A percentile compares a stretch with the other conserved stretches of the same genome.
phyloP scores from a whole-genome alignment of 176 grass and related monocot species.

The Oryza coarctata region DNA sequence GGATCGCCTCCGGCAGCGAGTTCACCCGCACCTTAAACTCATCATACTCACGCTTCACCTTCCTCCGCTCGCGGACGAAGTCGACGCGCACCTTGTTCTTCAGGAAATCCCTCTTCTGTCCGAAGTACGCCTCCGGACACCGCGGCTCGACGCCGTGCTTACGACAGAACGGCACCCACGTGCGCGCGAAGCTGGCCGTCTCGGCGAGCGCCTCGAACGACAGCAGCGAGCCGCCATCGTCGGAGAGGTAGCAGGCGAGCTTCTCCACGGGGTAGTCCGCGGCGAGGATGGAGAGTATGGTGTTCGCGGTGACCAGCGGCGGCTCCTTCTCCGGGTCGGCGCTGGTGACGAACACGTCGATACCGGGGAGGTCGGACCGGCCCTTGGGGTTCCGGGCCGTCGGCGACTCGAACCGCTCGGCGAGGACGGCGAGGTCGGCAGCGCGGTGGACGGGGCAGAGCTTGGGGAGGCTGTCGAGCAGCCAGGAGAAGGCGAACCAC shows the following conservation, averaged over 20 bases:
- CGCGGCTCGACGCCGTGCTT: constrained; percentile 88
- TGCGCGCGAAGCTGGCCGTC: constrained; percentile 74
- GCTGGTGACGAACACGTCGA: constrained; percentile 87
- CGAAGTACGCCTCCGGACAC: constrained; percentile 76
- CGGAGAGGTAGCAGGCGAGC: constrained; percentile 89
- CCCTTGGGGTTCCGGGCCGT: constrained; percentile 82
- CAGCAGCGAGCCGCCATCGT: constrained; percentile 81
- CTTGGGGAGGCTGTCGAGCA: constrained; percentile 89
- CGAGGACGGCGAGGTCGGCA: constrained; percentile 72
- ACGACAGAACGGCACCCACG: constrained; percentile 86
- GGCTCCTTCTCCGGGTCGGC: constrained; percentile 96
- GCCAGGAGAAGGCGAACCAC: constrained; percentile 98
- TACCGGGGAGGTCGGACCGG: constrained; percentile 75
- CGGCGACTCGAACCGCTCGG: constrained; percentile 68
- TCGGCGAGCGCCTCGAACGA: constrained; percentile 89
- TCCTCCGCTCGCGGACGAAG: constrained; percentile 76
- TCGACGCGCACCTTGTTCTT: constrained; percentile 82
- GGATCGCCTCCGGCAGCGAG: constrained; percentile 66
- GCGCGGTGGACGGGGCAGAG: constrained; percentile 74
- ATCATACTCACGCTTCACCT: constrained; percentile 94
- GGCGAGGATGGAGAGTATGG: constrained; percentile 89
- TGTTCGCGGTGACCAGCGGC: constrained; percentile 88
- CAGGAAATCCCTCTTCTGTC: constrained; percentile 66
- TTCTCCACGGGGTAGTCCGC: constrained; percentile 92
- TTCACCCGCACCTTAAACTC: constrained; percentile 86